Evolutionary conservation across 257 asterid species (phyloP).

Genomic region (Knoxia roxburghii): DNA sequence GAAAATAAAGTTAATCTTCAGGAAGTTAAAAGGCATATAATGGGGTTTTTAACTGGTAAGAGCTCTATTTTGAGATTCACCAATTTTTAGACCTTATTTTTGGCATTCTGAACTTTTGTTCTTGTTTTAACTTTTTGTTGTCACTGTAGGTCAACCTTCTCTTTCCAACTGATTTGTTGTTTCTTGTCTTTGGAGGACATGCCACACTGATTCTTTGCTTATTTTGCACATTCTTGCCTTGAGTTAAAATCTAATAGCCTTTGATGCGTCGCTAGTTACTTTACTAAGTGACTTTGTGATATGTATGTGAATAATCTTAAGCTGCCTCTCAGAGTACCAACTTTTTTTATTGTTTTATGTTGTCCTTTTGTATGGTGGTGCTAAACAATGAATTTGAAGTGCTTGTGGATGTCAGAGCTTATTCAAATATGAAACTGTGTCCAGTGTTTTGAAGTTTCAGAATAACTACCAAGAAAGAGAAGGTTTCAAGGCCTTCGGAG

Average conservation of each 20-base stretch:
- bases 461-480: neutral
- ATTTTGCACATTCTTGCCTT: neutral
- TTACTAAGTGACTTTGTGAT: neutral
- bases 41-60: conserved; percentile 66
- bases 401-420: neutral
- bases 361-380: neutral
- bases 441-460: neutral
- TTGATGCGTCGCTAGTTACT: neutral
- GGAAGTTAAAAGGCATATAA: conserved; percentile 54
- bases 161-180: neutral
- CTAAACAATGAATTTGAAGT: neutral
- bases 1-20: conserved; percentile 53
- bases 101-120: neutral
- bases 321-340: neutral
- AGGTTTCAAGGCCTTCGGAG: neutral
- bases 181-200: neutral
- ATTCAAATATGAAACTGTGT: neutral
- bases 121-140: neutral
- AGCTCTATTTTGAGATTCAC: neutral
- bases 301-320: neutral
- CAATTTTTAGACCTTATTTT: neutral
- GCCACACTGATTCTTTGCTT: neutral
- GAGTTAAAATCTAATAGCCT: neutral
- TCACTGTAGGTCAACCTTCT: neutral
- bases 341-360: neutral